phyloP scores from a whole-genome alignment of 495 filamentous ascomycete species.

The Aspergillus asperescens region DNA sequence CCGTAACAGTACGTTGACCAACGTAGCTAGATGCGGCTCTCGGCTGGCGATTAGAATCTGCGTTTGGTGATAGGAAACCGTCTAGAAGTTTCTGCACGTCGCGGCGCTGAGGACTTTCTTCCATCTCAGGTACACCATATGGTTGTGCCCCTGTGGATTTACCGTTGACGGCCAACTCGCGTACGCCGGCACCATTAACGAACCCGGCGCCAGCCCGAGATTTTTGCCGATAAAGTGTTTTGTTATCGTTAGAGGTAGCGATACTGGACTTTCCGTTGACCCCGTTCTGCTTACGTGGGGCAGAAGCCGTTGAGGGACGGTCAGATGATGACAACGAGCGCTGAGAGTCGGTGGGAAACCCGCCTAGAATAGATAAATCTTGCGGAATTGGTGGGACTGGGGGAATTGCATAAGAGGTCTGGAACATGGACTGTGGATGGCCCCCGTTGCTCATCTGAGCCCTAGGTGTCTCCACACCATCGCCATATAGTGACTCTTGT shows the following conservation, averaged over 20 bases:
- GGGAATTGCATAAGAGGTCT: constrained; percentile 29
- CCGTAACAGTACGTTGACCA: constrained; percentile 27
- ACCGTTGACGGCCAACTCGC: constrained; percentile 3
- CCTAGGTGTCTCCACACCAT: constrained; percentile 35
- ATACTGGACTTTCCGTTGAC: constrained; percentile 22
- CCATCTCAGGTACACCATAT: constrained; percentile 1
- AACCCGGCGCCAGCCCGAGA: constrained; percentile 37
- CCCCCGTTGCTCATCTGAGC: constrained; percentile 13
- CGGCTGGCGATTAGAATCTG: constrained; percentile 4
- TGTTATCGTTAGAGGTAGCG: constrained; percentile 16
- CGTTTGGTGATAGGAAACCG: constrained; percentile 28
- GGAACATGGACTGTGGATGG: constrained; percentile 6
- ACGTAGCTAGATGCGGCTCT: constrained; percentile 16
- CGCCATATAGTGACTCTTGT: constrained; percentile 17
- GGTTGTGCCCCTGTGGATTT: background rate
- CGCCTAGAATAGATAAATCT: constrained; percentile 34
- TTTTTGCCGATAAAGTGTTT: constrained; percentile 32
- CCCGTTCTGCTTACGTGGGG: constrained; percentile 20
- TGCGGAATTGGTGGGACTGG: constrained; percentile 43
- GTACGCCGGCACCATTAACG: constrained; percentile 23
- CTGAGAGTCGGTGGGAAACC: constrained; percentile 36
- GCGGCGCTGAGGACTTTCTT: constrained; percentile 23
- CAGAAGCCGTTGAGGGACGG: constrained; percentile 38
- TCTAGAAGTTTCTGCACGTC: constrained; percentile 37
- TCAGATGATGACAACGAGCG: constrained; percentile 29